Base-by-base conservation (phyloP, 2,329 filamentous ascomycete genomes). In the Fusarium domesticum region DNA sequence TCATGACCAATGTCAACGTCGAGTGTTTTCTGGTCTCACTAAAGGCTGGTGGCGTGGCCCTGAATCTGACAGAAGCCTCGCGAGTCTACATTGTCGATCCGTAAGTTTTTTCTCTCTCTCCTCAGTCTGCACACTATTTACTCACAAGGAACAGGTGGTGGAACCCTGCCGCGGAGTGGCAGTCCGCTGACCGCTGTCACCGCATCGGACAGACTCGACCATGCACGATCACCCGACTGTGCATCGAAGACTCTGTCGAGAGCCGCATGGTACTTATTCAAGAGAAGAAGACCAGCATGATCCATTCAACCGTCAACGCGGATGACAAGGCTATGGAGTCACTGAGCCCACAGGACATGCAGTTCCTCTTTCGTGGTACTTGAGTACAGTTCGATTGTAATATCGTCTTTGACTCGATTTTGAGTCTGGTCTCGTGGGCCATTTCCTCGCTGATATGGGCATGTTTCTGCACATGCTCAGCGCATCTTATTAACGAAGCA, bases 111-210 rank as follows among this genome's bases (percentile, higher is more conserved):
- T n/a, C 16, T 6, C 23, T 23, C 12, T 28, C 39, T 4, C 30
- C 11, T 25, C 6, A 12, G n/a, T n/a, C 0, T 11, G 2, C 18
- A 15, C 37, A 48, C 33, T 52, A 53, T 15, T 35, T n/a, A 17
- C 50, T 66, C 48, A 71, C 40, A 5, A 47, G 23, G 50, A 28
- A n/a, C 55, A 90, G 87, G 57, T 97, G 93, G 93, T 98, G 93
- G 93, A 97, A 97, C 58, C 93, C 93, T n/a, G 91, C 91, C n/a
- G 92, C 92, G 0, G 93, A 98, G 70, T 98, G 93, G 93, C 93
- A 98, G 70, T 93, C 87, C 50, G 93, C 93, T 3, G 93, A 98
- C 65, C 81, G 88, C 53, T 90, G 87, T 62, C 93, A 97, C 69
- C 90, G 93, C 43, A 98, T 97, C 57, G 93, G 93, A 23, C 93